phyloP scores from a whole-genome alignment of 805 yeast genomes.

The Wickerhamiella siamensis region DNA sequence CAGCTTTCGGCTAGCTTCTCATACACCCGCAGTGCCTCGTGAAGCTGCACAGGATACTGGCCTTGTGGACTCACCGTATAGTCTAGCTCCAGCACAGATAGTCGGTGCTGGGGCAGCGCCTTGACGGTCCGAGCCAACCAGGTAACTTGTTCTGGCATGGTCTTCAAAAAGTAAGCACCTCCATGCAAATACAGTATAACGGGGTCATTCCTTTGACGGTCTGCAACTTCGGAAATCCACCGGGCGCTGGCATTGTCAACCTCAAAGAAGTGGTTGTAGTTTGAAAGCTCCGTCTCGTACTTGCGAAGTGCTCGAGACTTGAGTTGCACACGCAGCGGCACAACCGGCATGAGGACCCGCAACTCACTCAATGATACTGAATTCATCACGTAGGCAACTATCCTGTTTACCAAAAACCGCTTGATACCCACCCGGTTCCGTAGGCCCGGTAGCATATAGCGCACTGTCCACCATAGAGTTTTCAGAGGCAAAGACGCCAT shows the following conservation, averaged over 20 bases:
- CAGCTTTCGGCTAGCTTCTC: slow-evolving; percentile 13
- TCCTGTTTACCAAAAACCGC: background rate
- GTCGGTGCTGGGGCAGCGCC: slow-evolving; percentile 4
- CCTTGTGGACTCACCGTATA: slow-evolving; percentile 20
- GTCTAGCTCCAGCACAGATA: slow-evolving; percentile 20
- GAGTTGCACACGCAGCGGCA: background rate
- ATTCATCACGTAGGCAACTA: background rate
- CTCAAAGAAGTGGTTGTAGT: slow-evolving; percentile 10
- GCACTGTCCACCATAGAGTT: background rate
- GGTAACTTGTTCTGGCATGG: slow-evolving; percentile 11
- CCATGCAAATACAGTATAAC: slow-evolving; percentile 20
- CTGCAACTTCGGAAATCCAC: slow-evolving; percentile 17
- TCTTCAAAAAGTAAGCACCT: slow-evolving; percentile 18
- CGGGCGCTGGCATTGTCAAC: slow-evolving; percentile 12
- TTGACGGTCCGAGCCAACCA: slow-evolving; percentile 11
- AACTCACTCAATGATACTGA: background rate
- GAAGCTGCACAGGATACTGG: slow-evolving; percentile 20
- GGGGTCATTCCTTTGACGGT: slow-evolving; percentile 16
- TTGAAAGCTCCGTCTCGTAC: slow-evolving; percentile 2
- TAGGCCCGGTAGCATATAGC: background rate
- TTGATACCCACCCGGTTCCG: background rate
- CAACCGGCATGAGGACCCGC: background rate
- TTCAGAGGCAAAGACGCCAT: background rate
- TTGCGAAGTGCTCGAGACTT: no score
- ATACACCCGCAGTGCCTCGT: slow-evolving; percentile 16